Evolutionary conservation across 2,329 filamentous ascomycete genomes (phyloP), one percentile per base, ranked within the genome.

Genomic region (Xylariaceae sp.): DNA sequence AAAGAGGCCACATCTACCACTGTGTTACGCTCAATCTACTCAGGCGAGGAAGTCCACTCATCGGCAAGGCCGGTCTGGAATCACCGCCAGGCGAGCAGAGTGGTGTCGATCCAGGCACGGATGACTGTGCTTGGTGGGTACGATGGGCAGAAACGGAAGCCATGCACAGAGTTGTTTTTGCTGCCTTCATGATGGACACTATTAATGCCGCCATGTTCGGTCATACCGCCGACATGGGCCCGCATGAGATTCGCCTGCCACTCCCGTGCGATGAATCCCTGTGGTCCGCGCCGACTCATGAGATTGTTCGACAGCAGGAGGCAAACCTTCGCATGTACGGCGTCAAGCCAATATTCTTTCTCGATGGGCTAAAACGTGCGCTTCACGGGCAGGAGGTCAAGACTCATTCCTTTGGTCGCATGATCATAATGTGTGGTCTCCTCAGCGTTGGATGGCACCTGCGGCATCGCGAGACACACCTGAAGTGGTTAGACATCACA

Each of bases 401-500:
- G 56, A 96, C 92, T 1, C 93, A 96, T 70, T 87, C 89, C 0
- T 96, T 96, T 69, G 92, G 92, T 1, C 85, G 92, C 53, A 94
- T 90, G 67, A 92, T 95, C 64, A 83, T 97, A 67, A 95, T 96
- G 88, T 89, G 89, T 1, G 92, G 92, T 0, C 77, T 97, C 41
- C 77, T 96, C n/a, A 94, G 89, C 65, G 89, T 96, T 4, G 92
- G 88, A 61, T 96, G 90, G 91, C 92, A 96, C 68, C 86, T 96
- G 77, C 90, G 89, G 65, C 90, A 92, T 73, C 83, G 90, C 66
- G 91, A 96, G 71, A 83, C 92, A 3, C 90, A 96, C 73, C 84
- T 94, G 34, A 90, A 86, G 66, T 92, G 90, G 64, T 80, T 96
- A 0, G 90, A 84, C 41, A 83, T 90, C 1, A 82, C 83, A 74